Base-by-base conservation (phyloP, 306 rosid genomes). In the Quercus mongolica region DNA sequence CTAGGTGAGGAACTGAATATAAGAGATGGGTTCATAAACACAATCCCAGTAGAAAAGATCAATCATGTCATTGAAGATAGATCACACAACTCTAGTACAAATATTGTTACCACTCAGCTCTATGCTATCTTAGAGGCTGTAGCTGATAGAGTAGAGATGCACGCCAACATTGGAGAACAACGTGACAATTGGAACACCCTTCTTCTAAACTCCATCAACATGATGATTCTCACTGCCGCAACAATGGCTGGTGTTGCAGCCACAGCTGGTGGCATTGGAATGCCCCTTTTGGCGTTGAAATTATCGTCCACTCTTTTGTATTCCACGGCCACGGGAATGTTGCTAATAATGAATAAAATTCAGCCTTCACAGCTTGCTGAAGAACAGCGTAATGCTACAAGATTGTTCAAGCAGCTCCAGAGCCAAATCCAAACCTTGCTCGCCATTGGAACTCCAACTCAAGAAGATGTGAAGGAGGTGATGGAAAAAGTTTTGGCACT, bases 371-470 rank as follows among this genome's bases (percentile, higher is more conserved):
- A 94, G 64, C 91, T 94, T 4, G 87, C 92, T 0, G 98, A 94
- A 59, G 98, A 94, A 20, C 96, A 94, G n/a, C 87, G 97, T 1
- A 94, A 90, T 38, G 94, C 96, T 0, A 73, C 90, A 1, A 92
- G 92, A 61, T 61, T 89, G 76, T 94, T 94, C 69, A 86, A 67
- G 71, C 88, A 87, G 31, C 86, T 92, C 65, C 80, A 77, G 4
- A 46, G 19, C 17, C 74, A 90, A 62, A 85, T 94, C 21, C 6
- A 88, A 67, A 92, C 81, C 5, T 4, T 46, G 56, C 75, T 94
- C 0, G 55, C 83, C 1, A 49, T 76, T 0, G 98, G 44, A 38
- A 38, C 44, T 38, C 44, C 44, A 6, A 38, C 44, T 38, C 44
- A 38, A 38, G 10, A 38, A 38, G 10, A 38, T 38, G 10, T 38